These are phyloP conservation scores for Rhizopogon salebrosus DNA, from an alignment of 768 basidiomycete species.

Conservation along the genomic window DNA sequence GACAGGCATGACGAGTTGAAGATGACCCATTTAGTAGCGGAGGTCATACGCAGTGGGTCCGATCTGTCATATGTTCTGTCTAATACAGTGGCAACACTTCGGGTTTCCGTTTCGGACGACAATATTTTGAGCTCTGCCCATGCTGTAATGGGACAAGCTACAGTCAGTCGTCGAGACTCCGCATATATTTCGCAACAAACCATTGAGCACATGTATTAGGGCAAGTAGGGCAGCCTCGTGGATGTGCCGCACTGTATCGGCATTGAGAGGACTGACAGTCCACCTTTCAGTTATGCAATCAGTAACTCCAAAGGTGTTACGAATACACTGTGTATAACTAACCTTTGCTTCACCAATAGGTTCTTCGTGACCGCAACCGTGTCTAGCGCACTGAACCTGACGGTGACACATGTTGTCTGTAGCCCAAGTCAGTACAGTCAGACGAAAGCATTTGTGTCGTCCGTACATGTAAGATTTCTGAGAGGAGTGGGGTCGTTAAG, in stretches of 20 bases:
- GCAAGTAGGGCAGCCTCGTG: constrained; percentile 30
- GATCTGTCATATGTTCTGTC: constrained; percentile 7
- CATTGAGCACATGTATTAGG: constrained; percentile 34
- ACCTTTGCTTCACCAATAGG: constrained; percentile 27
- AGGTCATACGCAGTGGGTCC: neutral
- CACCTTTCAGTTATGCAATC: constrained; percentile 26
- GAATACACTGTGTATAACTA: constrained; percentile 4
- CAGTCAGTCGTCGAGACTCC: constrained; percentile 11
- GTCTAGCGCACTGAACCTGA: constrained; percentile 31
- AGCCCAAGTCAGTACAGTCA: neutral
- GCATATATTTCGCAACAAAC: constrained; percentile 20
- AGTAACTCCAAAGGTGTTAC: neutral
- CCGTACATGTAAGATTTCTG: neutral
- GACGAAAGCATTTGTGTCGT: neutral
- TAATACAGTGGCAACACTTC: constrained; percentile 17
- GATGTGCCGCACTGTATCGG: constrained; percentile 38
- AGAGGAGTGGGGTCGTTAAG: neutral
- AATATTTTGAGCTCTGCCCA: constrained; percentile 17
- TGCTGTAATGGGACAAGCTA: constrained; percentile 7
- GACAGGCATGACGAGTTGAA: constrained; percentile 9
- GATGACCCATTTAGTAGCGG: neutral
- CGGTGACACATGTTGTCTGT: constrained; percentile 37
- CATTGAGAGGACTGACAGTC: constrained; percentile 37
- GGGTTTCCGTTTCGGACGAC: constrained; percentile 14
- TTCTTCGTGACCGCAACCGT: constrained; percentile 34